phyloP scores from a whole-genome alignment of 1,139 yeast species.

The Saccharomyces hybrid region DNA sequence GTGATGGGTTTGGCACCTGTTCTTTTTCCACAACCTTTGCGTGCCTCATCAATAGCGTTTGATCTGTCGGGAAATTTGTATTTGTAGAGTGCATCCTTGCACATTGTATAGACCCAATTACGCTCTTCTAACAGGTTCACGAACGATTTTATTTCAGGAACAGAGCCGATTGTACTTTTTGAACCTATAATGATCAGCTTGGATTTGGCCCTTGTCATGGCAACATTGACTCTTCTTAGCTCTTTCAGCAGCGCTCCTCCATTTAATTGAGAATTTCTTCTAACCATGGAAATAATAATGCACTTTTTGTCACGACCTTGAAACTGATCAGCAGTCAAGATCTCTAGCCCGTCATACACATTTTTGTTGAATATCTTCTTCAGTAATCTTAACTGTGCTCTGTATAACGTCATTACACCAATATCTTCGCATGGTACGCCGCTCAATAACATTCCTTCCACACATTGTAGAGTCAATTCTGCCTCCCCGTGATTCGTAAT shows the following conservation, averaged over 20 bases:
- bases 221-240: constrained; percentile 89
- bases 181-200: constrained; percentile 83
- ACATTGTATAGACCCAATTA: constrained; percentile 50
- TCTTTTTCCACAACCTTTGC: background rate
- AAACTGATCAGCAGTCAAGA: constrained; percentile 88
- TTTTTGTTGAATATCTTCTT: constrained; percentile 37
- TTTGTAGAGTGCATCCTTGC: constrained; percentile 13
- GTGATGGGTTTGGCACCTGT: constrained; percentile 9
- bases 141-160: constrained; percentile 53
- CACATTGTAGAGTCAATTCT: constrained; percentile 51
- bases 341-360: constrained; percentile 46
- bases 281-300: constrained; percentile 75
- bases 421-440: constrained; percentile 53
- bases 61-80: constrained; percentile 11
- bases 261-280: constrained; percentile 60
- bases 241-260: constrained; percentile 79
- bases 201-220: constrained; percentile 82
- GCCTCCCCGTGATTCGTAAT: constrained; percentile 70
- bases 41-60: background rate
- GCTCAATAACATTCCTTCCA: constrained; percentile 47
- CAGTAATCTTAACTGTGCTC: constrained; percentile 65
- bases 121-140: constrained; percentile 49
- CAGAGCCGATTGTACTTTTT: constrained; percentile 48
- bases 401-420: constrained; percentile 84
- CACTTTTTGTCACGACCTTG: constrained; percentile 96